Conservation (phyloP, 805 yeast genomes). For the Saccharomyces eubayanus region DNA sequence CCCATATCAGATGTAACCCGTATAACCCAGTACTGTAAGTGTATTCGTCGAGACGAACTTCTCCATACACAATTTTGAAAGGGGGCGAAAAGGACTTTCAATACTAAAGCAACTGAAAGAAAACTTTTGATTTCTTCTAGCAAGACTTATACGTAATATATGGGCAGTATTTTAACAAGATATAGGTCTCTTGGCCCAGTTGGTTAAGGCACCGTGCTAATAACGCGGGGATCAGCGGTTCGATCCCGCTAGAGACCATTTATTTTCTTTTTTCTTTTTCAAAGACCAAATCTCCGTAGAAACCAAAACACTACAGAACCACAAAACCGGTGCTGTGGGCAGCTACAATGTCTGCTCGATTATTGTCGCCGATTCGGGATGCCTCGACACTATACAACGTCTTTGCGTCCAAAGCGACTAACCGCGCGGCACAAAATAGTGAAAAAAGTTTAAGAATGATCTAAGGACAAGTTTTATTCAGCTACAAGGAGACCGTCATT, state of each 20-base stretch:
- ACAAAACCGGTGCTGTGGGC: too few species aligned
- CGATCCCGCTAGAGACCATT: conserved; percentile 11
- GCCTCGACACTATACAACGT: not conserved
- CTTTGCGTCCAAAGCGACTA: not conserved
- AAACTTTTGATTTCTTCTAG: too few species aligned
- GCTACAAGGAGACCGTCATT: not conserved
- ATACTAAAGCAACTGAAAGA: too few species aligned
- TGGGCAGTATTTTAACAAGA: not conserved
- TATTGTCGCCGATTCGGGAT: not conserved
- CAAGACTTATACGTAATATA: too few species aligned
- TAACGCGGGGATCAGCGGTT: conserved; percentile 9
- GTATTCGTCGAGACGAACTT: too few species aligned
- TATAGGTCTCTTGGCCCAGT: conserved; percentile 11
- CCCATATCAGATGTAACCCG: too few species aligned
- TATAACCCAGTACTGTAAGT: too few species aligned
- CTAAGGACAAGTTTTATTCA: not conserved
- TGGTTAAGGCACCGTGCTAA: conserved; percentile 12
- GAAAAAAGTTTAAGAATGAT: not conserved
- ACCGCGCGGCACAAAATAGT: not conserved
- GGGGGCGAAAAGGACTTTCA: too few species aligned
- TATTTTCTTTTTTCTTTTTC: not conserved
- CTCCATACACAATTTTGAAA: too few species aligned
- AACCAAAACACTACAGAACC: too few species aligned
- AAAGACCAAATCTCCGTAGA: not conserved
- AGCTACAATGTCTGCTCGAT: not conserved